phyloP scores from a whole-genome alignment of 2,329 filamentous ascomycete genomes.

The Botrytis hyacinthi region DNA sequence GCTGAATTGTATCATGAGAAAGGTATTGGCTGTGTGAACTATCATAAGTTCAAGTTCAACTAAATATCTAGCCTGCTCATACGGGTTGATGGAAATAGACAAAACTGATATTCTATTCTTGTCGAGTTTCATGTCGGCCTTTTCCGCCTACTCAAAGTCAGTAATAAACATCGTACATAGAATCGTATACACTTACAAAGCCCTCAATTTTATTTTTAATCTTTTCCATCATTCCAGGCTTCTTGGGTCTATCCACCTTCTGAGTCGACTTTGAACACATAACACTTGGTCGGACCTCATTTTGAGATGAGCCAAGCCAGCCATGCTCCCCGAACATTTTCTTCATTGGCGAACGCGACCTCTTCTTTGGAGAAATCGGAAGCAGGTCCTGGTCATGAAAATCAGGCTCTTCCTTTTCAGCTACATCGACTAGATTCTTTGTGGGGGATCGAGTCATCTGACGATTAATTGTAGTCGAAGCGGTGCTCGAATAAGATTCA shows the following conservation, averaged over 20 bases:
- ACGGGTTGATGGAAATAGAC: slow-evolving; percentile 32
- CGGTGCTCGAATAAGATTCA: slow-evolving; percentile 7
- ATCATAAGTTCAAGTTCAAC: slow-evolving; percentile 39
- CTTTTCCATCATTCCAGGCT: slow-evolving; percentile 34
- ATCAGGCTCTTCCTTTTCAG: slow-evolving; percentile 27
- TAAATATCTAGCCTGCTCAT: slow-evolving; percentile 35
- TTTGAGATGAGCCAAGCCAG: slow-evolving; percentile 35
- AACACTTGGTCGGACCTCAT: slow-evolving; percentile 25
- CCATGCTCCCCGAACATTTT: slow-evolving; percentile 39
- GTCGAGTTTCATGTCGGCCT: slow-evolving; percentile 33
- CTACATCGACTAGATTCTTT: slow-evolving; percentile 24
- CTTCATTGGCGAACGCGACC: slow-evolving; percentile 39
- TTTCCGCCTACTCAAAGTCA: slow-evolving; percentile 33
- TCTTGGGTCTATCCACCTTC: slow-evolving; percentile 24
- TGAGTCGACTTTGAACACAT: slow-evolving; percentile 24
- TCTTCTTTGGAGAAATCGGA: slow-evolving; percentile 28
- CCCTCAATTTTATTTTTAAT: slow-evolving; percentile 36
- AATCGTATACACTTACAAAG: slow-evolving; percentile 30
- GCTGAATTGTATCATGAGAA: slow-evolving; percentile 38
- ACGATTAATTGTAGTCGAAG: slow-evolving; percentile 16
- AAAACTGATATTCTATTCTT: slow-evolving; percentile 28
- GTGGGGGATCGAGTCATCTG: slow-evolving; percentile 26
- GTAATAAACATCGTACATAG: background rate
- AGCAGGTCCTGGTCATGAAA: background rate
- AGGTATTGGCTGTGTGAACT: slow-evolving; percentile 36